Base-by-base conservation (phyloP, 2,329 filamentous ascomycete species). In the Penicillium sp. region DNA sequence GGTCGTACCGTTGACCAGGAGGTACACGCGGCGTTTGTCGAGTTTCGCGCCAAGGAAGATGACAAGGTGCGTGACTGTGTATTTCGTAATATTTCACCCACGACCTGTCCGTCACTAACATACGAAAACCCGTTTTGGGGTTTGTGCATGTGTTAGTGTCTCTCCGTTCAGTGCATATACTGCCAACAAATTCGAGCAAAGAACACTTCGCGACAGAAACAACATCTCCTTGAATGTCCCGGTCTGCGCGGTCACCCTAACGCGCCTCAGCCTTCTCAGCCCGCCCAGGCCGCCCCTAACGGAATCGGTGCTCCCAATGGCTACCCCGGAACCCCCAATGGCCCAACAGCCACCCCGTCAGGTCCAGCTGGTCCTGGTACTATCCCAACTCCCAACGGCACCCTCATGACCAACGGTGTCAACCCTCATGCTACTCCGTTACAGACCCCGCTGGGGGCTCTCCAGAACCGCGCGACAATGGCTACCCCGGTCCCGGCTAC, bases 1-100 rank as follows among this genome's bases (percentile, higher is more conserved):
- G 78, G 78, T 67, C 75, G 78, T 54, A 79, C 77, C 41, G 76
- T 79, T 65, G 78, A 80, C 70, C 77, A 78, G 66, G 78, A 79
- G 64, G 78, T 80, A 58, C 78, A 80, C 69, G 76, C 77, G 60
- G 78, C 78, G 59, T 80, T 79, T 66, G 77, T 80, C 68, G 78
- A 80, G 70, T 80, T 80, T 68, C 76, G 78, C 68, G 78, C 78
- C 71, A 80, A 79, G 73, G 77, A 79, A 72, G 75, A 77, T 69
- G 76, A 79, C 68, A 79, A 79, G 76, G 76, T 76, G 70, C 59
- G 70, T 72, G 65, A 67, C 63, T 63, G 65, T 53, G 64, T 73
- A 72, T 73, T 72, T 72, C 65, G 71, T 75, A 76, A 73, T 73
- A 74, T 72, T 71, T 71, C 69, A 50, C 68, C 62, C 60, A 57